These are phyloP conservation scores for Alternaria infectoria DNA, from an alignment of 2,329 filamentous ascomycete genomes.

Conservation along the genomic window DNA sequence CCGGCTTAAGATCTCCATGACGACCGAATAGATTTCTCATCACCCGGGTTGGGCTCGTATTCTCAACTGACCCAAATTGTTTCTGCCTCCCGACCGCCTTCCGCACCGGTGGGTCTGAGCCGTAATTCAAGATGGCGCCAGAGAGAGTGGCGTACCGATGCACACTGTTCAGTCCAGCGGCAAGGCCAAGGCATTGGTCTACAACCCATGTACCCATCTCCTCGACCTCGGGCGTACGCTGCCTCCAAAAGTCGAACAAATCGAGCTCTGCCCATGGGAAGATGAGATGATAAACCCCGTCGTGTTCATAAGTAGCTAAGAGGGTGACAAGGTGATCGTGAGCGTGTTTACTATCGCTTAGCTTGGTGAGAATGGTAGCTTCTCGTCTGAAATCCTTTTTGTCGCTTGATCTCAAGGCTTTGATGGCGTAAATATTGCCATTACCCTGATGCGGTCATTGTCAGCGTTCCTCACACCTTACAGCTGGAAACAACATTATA, in stretches of 20 bases:
- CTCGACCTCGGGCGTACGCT: not conserved
- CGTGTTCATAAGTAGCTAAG: constrained; percentile 1
- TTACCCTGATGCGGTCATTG: too few relatives aligned
- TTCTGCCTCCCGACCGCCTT: not conserved
- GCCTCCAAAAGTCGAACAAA: constrained; percentile 4
- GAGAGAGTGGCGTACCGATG: constrained; percentile 4
- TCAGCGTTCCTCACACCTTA: too few relatives aligned
- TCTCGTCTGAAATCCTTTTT: not conserved
- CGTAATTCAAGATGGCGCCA: not conserved
- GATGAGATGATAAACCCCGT: not conserved
- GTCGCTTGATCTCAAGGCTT: not conserved
- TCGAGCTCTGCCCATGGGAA: constrained; percentile 15
- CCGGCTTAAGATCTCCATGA: constrained; percentile 46
- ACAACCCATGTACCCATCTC: not conserved
- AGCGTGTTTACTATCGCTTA: not conserved
- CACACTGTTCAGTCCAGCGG: constrained; percentile 3
- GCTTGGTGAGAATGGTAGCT: not conserved
- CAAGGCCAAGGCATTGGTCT: constrained; percentile 11
- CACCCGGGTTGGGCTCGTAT: not conserved
- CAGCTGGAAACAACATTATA: too few relatives aligned
- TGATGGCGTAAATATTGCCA: not conserved
- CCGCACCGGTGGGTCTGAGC: not conserved
- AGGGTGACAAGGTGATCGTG: not conserved
- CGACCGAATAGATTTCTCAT: constrained; percentile 31
- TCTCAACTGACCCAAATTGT: not conserved